A percentile compares a stretch with the other conserved stretches of the same genome.
These are phyloP conservation scores for Pulveroboletus sp. DNA, from an alignment of 768 basidiomycete species.

Conservation along the genomic window DNA sequence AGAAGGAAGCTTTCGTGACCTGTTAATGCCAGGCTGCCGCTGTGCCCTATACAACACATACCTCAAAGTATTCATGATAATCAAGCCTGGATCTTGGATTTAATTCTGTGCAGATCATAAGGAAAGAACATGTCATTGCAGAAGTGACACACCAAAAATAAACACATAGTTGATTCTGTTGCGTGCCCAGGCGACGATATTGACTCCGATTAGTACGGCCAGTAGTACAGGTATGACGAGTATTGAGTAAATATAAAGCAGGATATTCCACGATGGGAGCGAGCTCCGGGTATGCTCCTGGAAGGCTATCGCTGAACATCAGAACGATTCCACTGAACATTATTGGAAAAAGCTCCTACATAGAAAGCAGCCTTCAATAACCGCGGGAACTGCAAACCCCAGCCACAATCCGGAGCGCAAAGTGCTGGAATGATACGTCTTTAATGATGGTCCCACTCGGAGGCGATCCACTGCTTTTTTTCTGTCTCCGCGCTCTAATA, in stretches of 20 bases:
- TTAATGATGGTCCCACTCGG: constrained; percentile 46
- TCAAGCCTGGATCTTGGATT: constrained; percentile 70
- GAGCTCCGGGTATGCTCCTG: constrained; percentile 45
- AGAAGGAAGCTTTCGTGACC: constrained; percentile 61
- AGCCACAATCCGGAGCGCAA: constrained; percentile 72
- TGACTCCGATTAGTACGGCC: constrained; percentile 73
- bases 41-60: constrained; percentile 26
- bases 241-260: constrained; percentile 77
- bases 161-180: constrained; percentile 91
- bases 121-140: not conserved
- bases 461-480: constrained; percentile 73
- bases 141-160: constrained; percentile 62
- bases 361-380: constrained; percentile 64
- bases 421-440: constrained; percentile 64
- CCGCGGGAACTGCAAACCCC: constrained; percentile 68
- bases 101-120: constrained; percentile 47
- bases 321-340: not conserved
- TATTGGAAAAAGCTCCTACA: constrained; percentile 18
- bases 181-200: constrained; percentile 71
- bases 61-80: constrained; percentile 72
- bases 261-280: constrained; percentile 66
- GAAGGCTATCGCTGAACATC: constrained; percentile 42
- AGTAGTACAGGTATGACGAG: constrained; percentile 74
- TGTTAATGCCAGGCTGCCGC: constrained; percentile 1
- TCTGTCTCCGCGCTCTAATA: constrained; percentile 60